phyloP scores from a whole-genome alignment of 2,329 filamentous ascomycete genomes.

The Dothistroma pini region DNA sequence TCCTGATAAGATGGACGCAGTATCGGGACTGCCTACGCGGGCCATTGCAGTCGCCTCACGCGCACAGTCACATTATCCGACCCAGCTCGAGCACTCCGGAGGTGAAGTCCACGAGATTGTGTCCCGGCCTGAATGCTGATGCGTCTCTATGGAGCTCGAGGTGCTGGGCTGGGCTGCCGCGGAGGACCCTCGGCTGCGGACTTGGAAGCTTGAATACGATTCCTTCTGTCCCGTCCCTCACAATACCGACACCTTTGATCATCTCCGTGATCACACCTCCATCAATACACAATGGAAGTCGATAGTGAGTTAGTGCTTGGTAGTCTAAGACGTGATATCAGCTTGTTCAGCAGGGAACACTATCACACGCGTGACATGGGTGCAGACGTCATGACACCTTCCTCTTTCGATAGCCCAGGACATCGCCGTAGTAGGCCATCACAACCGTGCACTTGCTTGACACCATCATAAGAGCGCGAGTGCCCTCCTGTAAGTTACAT shows the following conservation, averaged over 20 bases:
- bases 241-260: neutral
- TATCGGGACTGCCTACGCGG: slow-evolving; percentile 33
- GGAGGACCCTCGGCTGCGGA: neutral
- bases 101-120: neutral
- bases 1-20: slow-evolving; percentile 41
- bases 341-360: neutral
- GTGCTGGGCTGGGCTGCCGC: neutral
- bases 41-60: slow-evolving; percentile 10
- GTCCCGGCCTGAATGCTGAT: neutral
- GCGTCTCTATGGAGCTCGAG: neutral
- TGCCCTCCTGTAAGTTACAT: neutral
- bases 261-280: neutral
- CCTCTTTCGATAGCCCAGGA: neutral
- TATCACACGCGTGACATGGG: neutral
- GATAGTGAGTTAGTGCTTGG: neutral
- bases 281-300: neutral
- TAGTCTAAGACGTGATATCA: neutral
- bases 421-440: no score
- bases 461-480: no score
- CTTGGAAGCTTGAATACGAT: neutral
- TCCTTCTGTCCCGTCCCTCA: neutral
- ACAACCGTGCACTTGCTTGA: no score
- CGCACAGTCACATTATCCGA: neutral
- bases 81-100: neutral
- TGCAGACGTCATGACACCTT: neutral